Evolutionary conservation across 140 eudicot genomes (phyloP).

Genomic region (Senecio squalidus): DNA sequence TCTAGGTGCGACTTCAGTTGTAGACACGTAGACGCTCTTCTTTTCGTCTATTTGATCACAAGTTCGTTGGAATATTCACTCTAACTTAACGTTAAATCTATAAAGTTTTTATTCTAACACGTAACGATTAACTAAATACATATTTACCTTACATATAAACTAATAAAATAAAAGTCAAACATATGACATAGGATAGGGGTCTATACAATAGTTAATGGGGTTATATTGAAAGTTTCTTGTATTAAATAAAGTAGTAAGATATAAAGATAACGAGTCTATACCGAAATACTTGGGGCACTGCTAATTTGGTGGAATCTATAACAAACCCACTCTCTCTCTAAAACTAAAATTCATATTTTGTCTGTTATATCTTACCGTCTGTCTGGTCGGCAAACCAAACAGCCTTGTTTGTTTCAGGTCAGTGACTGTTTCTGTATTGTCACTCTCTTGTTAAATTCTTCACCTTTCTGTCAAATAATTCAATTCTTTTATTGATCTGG

Average conservation of each 20-base stretch:
- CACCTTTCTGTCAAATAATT: neutral
- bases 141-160: no score
- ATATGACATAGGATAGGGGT: no score
- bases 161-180: no score
- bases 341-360: conserved; percentile 20
- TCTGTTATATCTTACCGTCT: conserved; percentile 41
- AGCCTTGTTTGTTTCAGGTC: conserved; percentile 46
- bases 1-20: no score
- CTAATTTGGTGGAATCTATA: conserved; percentile 35
- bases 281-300: conserved; percentile 33
- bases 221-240: neutral
- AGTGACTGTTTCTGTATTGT: conserved; percentile 25
- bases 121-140: no score
- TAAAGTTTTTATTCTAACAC: no score
- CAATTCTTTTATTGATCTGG: conserved; percentile 35
- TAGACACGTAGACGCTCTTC: no score
- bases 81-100: no score
- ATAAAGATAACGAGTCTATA: conserved; percentile 22
- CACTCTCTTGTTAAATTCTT: neutral
- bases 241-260: neutral
- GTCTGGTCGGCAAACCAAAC: conserved; percentile 68
- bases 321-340: conserved; percentile 20
- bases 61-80: no score
- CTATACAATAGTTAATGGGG: neutral
- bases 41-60: no score